Conservation (phyloP, 495 filamentous ascomycete genomes). For the Staphylotrichum longicolle region DNA sequence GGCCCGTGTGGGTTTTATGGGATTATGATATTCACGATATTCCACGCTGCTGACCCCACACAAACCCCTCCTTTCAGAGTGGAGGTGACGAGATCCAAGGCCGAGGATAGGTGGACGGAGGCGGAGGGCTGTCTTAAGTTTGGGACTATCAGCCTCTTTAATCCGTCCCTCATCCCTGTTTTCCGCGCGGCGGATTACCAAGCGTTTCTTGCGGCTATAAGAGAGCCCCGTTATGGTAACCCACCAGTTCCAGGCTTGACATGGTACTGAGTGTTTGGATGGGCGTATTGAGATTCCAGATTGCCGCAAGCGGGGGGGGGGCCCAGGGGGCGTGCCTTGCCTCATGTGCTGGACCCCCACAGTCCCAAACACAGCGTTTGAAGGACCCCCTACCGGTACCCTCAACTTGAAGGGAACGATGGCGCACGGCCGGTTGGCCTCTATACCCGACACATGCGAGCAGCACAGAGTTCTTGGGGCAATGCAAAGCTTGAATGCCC, state of each 20-base stretch:
- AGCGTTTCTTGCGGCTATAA: slow-evolving; percentile 8
- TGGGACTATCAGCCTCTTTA: background rate
- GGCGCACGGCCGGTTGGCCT: slow-evolving; percentile 1
- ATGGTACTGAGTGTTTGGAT: background rate
- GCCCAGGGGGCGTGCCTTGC: too few relatives aligned
- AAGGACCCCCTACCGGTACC: background rate
- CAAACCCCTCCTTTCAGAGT: too few relatives aligned
- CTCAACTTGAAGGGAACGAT: background rate
- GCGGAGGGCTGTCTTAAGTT: background rate
- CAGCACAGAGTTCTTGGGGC: background rate
- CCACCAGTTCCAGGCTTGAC: slow-evolving; percentile 9
- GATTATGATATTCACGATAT: background rate
- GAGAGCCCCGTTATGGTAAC: background rate
- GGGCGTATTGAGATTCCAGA: background rate
- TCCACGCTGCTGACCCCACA: background rate
- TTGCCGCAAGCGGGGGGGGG: background rate
- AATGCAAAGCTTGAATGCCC: background rate
- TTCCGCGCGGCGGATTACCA: background rate
- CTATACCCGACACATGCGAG: background rate
- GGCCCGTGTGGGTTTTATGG: background rate
- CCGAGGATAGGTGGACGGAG: slow-evolving; percentile 1
- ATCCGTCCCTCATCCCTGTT: background rate
- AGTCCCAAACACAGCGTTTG: background rate
- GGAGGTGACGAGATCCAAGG: too few relatives aligned
- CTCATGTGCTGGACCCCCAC: background rate